Conservation (phyloP, 208 protist genomes). For the Crithidia thermophila region DNA sequence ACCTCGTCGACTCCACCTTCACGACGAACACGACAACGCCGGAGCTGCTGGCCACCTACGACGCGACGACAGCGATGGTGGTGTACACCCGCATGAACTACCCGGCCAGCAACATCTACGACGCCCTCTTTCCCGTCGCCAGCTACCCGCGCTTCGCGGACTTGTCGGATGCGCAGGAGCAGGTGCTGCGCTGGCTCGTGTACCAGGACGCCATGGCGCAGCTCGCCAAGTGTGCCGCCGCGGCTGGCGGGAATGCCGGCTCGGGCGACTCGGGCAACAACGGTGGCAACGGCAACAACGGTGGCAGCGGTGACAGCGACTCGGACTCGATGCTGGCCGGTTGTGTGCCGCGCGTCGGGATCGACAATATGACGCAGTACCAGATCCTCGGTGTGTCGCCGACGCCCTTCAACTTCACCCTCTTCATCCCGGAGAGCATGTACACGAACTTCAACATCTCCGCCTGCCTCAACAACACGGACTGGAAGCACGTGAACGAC, state of each 20-base stretch:
- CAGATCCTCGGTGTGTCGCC: conserved; percentile 3
- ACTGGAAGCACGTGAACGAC: conserved; percentile 38
- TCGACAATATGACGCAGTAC: conserved; percentile 56
- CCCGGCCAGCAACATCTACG: conserved; percentile 17
- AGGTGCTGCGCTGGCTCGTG: conserved; percentile 49
- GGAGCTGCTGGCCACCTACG: conserved; percentile 20
- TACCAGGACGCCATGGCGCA: conserved; percentile 24
- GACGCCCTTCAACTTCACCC: conserved; percentile 35
- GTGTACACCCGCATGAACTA: conserved; percentile 22
- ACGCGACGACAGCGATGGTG: conserved; percentile 25
- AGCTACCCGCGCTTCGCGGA: conserved; percentile 30
- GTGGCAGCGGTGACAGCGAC: neutral
- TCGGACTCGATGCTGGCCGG: conserved; percentile 3
- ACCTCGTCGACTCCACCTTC: conserved; percentile 13
- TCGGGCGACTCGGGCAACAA: neutral
- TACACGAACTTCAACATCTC: conserved; percentile 44
- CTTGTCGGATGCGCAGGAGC: conserved; percentile 32
- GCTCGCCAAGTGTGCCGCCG: conserved; percentile 29
- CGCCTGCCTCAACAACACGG: conserved; percentile 43
- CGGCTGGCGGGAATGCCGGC: neutral
- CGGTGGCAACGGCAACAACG: neutral
- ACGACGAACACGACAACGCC: conserved; percentile 38
- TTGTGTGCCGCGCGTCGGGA: conserved; percentile 35
- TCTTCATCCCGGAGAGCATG: conserved; percentile 47
- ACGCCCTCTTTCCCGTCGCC: conserved; percentile 24